Percentiles rank a stretch among this genome's conserved stretches.
Evolutionary conservation across 768 basidiomycete genomes (phyloP).

Genomic region (Phanerochaete sordida): DNA sequence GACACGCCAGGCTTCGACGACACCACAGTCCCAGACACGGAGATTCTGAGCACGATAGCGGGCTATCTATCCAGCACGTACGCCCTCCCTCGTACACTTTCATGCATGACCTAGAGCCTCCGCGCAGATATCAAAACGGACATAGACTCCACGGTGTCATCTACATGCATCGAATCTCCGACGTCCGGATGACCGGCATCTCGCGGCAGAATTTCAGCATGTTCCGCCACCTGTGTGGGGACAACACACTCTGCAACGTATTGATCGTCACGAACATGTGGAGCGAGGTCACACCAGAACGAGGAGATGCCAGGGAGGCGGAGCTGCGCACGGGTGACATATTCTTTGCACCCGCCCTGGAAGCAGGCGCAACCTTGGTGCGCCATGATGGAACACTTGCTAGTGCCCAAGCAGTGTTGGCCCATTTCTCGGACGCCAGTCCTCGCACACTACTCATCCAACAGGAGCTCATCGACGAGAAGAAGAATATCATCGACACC

Average conservation of each 20-base stretch:
- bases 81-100: neutral
- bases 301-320: constrained; percentile 39
- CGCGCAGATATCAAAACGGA: constrained; percentile 14
- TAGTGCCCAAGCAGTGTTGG: constrained; percentile 39
- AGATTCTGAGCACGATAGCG: constrained; percentile 14
- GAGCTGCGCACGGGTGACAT: constrained; percentile 39
- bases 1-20: constrained; percentile 65
- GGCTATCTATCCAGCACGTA: constrained; percentile 8
- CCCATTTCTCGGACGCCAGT: neutral
- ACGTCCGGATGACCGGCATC: constrained; percentile 19
- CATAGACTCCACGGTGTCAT: constrained; percentile 20
- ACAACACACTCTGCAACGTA: constrained; percentile 32
- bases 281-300: constrained; percentile 35
- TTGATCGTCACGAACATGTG: constrained; percentile 55
- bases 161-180: constrained; percentile 25
- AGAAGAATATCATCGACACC: constrained; percentile 9
- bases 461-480: constrained; percentile 8
- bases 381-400: constrained; percentile 38
- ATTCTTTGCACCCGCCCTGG: constrained; percentile 49
- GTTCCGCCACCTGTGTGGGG: constrained; percentile 24
- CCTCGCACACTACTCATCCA: constrained; percentile 9
- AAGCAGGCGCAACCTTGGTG: constrained; percentile 40
- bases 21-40: constrained; percentile 28
- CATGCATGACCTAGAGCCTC: constrained; percentile 12
- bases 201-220: constrained; percentile 17